phyloP scores from a whole-genome alignment of 345 rosid species.

The Aegle marmelos region DNA sequence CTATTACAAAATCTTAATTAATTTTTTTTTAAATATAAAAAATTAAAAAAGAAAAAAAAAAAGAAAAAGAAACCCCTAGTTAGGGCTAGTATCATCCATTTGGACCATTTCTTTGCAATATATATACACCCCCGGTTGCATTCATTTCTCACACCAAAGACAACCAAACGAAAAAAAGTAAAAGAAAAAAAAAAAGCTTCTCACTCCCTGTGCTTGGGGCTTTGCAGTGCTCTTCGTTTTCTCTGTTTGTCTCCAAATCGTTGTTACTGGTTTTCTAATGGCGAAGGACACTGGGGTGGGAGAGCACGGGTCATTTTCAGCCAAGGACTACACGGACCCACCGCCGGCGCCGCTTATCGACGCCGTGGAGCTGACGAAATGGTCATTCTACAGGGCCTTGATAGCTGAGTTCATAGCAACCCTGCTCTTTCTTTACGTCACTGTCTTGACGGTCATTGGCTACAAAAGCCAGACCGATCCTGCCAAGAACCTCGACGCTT shows the following conservation, averaged over 20 bases:
- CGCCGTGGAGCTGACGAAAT: slow-evolving; percentile 47
- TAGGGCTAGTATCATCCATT: not conserved
- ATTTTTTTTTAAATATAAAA: not conserved
- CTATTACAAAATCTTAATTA: not conserved
- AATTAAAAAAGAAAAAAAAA: too few relatives aligned
- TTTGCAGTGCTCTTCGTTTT: not conserved
- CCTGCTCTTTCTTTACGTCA: slow-evolving; percentile 68
- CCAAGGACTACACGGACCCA: slow-evolving; percentile 78
- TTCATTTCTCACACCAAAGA: not conserved
- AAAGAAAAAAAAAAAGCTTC: too few relatives aligned
- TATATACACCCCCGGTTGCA: slow-evolving; percentile 32
- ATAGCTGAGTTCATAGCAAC: slow-evolving; percentile 88
- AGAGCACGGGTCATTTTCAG: slow-evolving; percentile 48
- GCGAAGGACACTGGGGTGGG: slow-evolving; percentile 34
- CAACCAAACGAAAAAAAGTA: too few relatives aligned
- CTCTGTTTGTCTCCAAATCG: not conserved
- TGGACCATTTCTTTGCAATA: slow-evolving; percentile 11
- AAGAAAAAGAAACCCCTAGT: not conserved
- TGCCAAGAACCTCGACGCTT: slow-evolving; percentile 26
- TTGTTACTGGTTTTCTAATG: slow-evolving; percentile 14
- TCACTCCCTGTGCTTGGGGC: not conserved
- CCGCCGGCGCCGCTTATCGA: slow-evolving; percentile 70
- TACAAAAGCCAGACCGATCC: slow-evolving; percentile 49
- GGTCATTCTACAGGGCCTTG: slow-evolving; percentile 86
- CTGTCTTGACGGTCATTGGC: slow-evolving; percentile 76